Evolutionary conservation across 1,284 basidiomycete genomes (phyloP).

Genomic region (Schizophyllum amplum): DNA sequence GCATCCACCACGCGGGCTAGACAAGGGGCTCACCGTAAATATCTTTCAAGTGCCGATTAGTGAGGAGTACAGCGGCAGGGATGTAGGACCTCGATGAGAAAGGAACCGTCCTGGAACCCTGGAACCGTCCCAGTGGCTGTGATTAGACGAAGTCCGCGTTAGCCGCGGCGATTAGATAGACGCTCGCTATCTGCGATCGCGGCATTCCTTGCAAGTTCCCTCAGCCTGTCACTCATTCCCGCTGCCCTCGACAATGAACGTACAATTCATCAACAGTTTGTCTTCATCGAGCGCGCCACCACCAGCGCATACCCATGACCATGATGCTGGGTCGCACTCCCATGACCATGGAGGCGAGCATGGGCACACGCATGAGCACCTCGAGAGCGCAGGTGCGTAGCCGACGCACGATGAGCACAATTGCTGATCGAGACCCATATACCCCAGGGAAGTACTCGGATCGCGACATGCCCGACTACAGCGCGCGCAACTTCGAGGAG

Average conservation of each 20-base stretch:
- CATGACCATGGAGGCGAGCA: conserved; percentile 60
- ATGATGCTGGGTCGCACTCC: conserved; percentile 30
- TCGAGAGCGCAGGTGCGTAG: conserved; percentile 71
- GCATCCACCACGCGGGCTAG: too few species aligned
- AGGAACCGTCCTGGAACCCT: too few species aligned
- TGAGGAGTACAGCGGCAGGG: too few species aligned
- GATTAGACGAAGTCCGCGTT: too few species aligned
- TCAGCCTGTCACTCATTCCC: background rate
- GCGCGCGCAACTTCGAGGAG: conserved; percentile 81
- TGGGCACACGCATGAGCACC: conserved; percentile 86
- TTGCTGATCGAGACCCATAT: background rate
- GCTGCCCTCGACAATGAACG: conserved; percentile 33
- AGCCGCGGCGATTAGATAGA: background rate
- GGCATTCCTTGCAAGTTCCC: background rate
- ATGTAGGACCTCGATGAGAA: too few species aligned
- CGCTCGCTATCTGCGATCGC: background rate
- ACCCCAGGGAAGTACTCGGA: conserved; percentile 82
- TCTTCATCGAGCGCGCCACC: conserved; percentile 24
- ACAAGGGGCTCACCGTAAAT: too few species aligned
- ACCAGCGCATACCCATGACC: conserved; percentile 29
- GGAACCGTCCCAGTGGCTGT: background rate
- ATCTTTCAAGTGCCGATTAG: too few species aligned
- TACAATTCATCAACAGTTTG: conserved; percentile 68
- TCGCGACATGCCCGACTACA: conserved; percentile 87
- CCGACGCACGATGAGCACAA: background rate